Conservation (phyloP, 352 stramenopile genomes). For the Globisporangium rhizosaccharum region DNA sequence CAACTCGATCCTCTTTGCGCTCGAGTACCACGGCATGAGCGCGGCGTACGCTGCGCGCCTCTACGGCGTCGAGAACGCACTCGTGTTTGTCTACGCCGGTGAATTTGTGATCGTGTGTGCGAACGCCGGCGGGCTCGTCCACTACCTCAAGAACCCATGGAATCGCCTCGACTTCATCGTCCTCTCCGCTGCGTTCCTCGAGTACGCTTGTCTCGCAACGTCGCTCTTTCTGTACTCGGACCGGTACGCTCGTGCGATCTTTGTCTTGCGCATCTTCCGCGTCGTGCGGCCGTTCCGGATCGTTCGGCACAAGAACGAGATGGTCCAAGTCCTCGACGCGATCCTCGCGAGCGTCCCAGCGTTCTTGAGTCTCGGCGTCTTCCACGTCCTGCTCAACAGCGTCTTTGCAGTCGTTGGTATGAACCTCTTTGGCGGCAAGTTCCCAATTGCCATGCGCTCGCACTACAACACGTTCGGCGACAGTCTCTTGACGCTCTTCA, state of each 20-base stretch:
- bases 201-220: slow-evolving; percentile 53
- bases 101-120: slow-evolving; percentile 67
- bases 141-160: slow-evolving; percentile 77
- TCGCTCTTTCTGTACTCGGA: slow-evolving; percentile 61
- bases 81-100: slow-evolving; percentile 64
- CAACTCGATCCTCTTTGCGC: slow-evolving; percentile 69
- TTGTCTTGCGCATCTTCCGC: slow-evolving; percentile 76
- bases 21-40: slow-evolving; percentile 76
- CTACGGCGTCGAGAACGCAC: slow-evolving; percentile 56
- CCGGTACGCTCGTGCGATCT: slow-evolving; percentile 64
- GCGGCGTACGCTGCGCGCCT: slow-evolving; percentile 44
- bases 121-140: slow-evolving; percentile 42
- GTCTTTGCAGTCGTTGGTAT: slow-evolving; percentile 83
- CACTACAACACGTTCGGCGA: slow-evolving; percentile 85
- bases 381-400: slow-evolving; percentile 62
- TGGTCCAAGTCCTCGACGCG: slow-evolving; percentile 66
- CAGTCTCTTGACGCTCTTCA: slow-evolving; percentile 81
- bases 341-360: slow-evolving; percentile 60
- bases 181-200: slow-evolving; percentile 52
- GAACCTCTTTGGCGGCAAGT: slow-evolving; percentile 77
- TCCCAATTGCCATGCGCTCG: slow-evolving; percentile 57
- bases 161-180: slow-evolving; percentile 77
- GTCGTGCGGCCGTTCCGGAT: slow-evolving; percentile 72
- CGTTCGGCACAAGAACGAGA: slow-evolving; percentile 68
- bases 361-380: slow-evolving; percentile 57